These are phyloP conservation scores for Boletellus deceptivus DNA, from an alignment of 1,284 basidiomycete species.

Conservation along the genomic window DNA sequence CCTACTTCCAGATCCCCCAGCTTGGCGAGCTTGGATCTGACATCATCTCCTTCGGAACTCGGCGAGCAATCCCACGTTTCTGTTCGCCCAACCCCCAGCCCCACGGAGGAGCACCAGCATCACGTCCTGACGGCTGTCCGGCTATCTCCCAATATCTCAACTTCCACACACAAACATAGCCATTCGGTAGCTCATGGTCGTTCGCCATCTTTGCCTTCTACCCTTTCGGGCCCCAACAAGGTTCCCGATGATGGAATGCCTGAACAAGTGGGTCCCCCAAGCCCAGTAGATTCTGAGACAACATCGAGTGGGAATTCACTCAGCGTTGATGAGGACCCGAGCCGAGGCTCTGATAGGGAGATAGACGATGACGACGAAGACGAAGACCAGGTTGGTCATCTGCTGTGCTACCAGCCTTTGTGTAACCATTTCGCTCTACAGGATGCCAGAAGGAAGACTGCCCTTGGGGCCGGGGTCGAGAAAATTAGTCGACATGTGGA, in stretches of 20 bases:
- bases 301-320: constrained; percentile 9
- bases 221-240: constrained; percentile 1
- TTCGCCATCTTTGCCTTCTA: neutral
- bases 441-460: constrained; percentile 37
- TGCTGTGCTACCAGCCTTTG: neutral
- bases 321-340: constrained; percentile 8
- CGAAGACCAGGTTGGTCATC: constrained; percentile 39
- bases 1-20: constrained; percentile 28
- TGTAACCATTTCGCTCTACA: constrained; percentile 24
- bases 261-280: constrained; percentile 1
- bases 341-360: constrained; percentile 25
- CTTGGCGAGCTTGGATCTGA: constrained; percentile 16
- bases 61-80: neutral
- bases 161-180: constrained; percentile 9
- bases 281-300: constrained; percentile 14
- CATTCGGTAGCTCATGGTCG: neutral
- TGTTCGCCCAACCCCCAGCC: neutral
- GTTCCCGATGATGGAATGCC: neutral
- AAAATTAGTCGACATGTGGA: constrained; percentile 60
- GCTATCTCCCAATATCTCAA: constrained; percentile 16
- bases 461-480: constrained; percentile 65
- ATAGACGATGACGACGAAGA: constrained; percentile 39
- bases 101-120: constrained; percentile 21
- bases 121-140: constrained; percentile 26
- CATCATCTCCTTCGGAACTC: constrained; percentile 4